These are phyloP conservation scores for Solanum pimpinellifolium DNA, from an alignment of 257 asterid species.

Conservation along the genomic window DNA sequence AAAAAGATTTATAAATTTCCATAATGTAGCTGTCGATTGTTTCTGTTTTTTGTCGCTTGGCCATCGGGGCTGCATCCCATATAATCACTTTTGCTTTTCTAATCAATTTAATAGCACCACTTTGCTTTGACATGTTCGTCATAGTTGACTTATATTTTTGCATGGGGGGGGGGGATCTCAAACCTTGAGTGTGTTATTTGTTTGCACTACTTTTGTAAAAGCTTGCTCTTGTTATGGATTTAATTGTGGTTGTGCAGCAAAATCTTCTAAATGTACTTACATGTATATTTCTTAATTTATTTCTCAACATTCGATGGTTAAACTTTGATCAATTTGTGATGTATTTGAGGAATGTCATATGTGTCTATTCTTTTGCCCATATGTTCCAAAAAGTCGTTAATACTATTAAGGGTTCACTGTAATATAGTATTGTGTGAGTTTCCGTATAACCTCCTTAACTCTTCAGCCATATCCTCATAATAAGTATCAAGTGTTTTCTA, in stretches of 20 bases:
- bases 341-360: not conserved
- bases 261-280: not conserved
- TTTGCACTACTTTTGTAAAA: not conserved
- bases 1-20: not conserved
- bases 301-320: not conserved
- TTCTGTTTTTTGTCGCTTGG: not conserved
- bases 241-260: not conserved
- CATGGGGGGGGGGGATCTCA: not conserved
- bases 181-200: not conserved
- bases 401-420: no score
- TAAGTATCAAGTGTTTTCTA: not conserved
- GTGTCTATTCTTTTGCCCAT: not conserved
- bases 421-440: not conserved
- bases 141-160: not conserved
- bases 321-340: not conserved
- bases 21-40: not conserved
- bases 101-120: no score
- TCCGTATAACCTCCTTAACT: not conserved
- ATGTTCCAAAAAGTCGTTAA: no score
- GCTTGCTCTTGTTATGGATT: not conserved
- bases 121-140: not conserved
- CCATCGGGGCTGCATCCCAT: not conserved
- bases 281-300: not conserved
- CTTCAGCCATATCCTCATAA: not conserved
- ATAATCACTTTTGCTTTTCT: not conserved